Conservation (phyloP, 352 stramenopile genomes). For the Globisporangium takayamanum region DNA sequence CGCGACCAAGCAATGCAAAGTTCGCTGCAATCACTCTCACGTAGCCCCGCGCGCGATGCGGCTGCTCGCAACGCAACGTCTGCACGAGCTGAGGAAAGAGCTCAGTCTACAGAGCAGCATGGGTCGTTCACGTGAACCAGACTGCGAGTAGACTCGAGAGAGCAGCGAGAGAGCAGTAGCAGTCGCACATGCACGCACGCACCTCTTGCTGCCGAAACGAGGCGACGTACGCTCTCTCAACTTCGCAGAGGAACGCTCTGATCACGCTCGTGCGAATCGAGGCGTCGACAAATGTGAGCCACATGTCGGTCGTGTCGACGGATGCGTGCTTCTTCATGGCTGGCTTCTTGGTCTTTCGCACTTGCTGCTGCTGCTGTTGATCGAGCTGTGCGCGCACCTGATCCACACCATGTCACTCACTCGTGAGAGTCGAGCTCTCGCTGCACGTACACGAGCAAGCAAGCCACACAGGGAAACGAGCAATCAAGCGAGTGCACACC, state of each 20-base stretch:
- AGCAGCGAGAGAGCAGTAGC: neutral
- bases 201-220: constrained; percentile 51
- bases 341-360: constrained; percentile 14
- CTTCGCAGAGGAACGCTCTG: constrained; percentile 28
- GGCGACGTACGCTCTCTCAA: constrained; percentile 27
- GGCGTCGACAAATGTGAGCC: constrained; percentile 41
- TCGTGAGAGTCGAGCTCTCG: neutral
- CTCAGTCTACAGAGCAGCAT: constrained; percentile 10
- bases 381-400: no score
- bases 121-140: neutral
- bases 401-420: neutral
- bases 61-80: constrained; percentile 47
- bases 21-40: constrained; percentile 39
- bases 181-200: neutral
- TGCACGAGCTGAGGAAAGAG: constrained; percentile 61
- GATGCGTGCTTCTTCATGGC: constrained; percentile 11
- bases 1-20: constrained; percentile 33
- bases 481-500: constrained; percentile 12
- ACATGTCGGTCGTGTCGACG: constrained; percentile 17
- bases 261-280: constrained; percentile 31
- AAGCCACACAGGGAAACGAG: no score
- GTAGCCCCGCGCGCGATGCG: constrained; percentile 49
- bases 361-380: constrained; percentile 2
- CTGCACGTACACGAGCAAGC: no score
- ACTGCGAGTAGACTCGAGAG: no score